Conservation (phyloP, 108 stramenopile genomes). For the Tribonema minus region DNA sequence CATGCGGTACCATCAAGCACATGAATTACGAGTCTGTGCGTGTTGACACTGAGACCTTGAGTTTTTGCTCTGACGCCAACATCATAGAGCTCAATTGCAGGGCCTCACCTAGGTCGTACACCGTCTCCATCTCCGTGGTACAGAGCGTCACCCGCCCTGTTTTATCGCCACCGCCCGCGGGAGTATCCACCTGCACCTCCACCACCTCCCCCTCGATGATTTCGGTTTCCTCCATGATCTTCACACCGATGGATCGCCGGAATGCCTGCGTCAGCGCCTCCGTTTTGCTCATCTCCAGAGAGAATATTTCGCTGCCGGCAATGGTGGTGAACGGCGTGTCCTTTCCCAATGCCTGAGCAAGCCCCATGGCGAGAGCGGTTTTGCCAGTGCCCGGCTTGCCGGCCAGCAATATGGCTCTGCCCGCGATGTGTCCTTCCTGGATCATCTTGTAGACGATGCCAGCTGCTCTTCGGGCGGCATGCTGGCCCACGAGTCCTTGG, state of each 20-base stretch:
- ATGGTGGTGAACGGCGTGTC: conserved; percentile 94
- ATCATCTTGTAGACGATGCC: conserved; percentile 83
- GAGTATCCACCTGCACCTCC: conserved; percentile 75
- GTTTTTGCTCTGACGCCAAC: conserved; percentile 85
- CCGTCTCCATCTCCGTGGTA: conserved; percentile 99
- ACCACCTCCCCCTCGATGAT: conserved; percentile 99
- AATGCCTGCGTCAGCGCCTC: conserved; percentile 99
- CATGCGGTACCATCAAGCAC: too few relatives aligned
- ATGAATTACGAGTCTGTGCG: too few relatives aligned
- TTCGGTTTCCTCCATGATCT: conserved; percentile 97
- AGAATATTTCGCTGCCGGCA: conserved; percentile 92
- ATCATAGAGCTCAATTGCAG: too few relatives aligned
- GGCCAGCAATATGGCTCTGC: conserved; percentile 79
- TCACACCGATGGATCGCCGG: conserved; percentile 60
- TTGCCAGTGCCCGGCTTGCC: conserved; percentile 85
- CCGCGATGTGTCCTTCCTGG: conserved; percentile 73
- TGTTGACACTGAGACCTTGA: too few relatives aligned
- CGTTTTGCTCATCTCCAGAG: conserved; percentile 95
- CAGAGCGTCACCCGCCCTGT: conserved; percentile 91
- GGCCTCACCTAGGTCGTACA: conserved; percentile 98
- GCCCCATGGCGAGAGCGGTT: conserved; percentile 86
- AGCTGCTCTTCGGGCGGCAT: conserved; percentile 61
- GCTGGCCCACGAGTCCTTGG: conserved; percentile 68
- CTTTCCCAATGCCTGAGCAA: conserved; percentile 79
- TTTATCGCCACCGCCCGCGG: conserved; percentile 71